Base-by-base conservation (phyloP, 306 rosid genomes). In the Astragalus membranaceus region DNA sequence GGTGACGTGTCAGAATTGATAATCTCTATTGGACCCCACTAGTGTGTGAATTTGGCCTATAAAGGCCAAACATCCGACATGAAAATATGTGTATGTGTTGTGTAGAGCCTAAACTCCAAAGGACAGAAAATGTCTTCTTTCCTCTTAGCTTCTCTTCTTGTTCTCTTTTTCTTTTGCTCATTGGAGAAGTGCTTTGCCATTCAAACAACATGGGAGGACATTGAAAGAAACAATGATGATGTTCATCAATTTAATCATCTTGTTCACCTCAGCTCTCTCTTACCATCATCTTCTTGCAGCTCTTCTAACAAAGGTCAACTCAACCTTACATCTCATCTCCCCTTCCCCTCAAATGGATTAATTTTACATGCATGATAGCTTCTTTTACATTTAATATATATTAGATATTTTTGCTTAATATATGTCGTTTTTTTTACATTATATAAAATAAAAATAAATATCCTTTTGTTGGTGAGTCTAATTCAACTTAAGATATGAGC, bases 281-380 rank as follows among this genome's bases (percentile, higher is more conserved):
- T 88, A 1, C 92, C 92, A 36, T 82, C 88, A 51, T 12, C 89
- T 10, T 78, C 79, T 55, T 88, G 92, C 82, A 66, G 7, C 75
- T 66, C 80, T 75, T 65, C 85, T 12, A n/a, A 70, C 44, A 41
- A 62, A 83, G 92, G 89, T 82, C 17, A 43, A 32, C 20, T 67
- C 66, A 79, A 10, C 50, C 14, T 57, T 53, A 46, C 9, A 13
- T 47, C n/a, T n/a, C n/a, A 26, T 46, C 16, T 12, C n/a, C 29
- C 2, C 46, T 5, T 26, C 30, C 30, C 30, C 33, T 6, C 39
- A 13, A 60, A 16, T 12, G 16, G 5, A 26, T 8, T 63, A 26
- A 6, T 59, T 35, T 60, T 32, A 51, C 54, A 26, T 59, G 51
- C 57, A 68, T 68, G 61, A 15, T 55, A 29, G 26, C 10, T 11